Base-by-base conservation (phyloP, 306 rosid species). In the Trichosanthes cucumerina region DNA sequence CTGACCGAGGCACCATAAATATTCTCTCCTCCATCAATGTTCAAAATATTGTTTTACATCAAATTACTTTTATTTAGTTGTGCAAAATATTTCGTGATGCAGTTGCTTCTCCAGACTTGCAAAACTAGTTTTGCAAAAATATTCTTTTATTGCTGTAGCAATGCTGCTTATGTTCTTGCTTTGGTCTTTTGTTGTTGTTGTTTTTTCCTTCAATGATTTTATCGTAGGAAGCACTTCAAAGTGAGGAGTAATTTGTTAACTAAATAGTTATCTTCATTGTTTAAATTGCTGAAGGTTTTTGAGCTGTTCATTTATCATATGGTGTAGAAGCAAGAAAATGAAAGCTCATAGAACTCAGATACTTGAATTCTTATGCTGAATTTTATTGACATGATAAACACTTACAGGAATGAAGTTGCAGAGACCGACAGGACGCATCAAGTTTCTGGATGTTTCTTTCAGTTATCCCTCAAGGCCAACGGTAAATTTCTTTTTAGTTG, bases 391-490 rank as follows among this genome's bases (percentile, higher is more conserved):
- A 71, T 69, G 73, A 78, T 64, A 73, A 75, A 82, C 57, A 81
- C 75, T 79, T 68, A 11, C 97, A 95, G 98, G 97, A 75, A 33
- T 82, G 43, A 88, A 85, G 89, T 82, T 92, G 86, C 88, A 83
- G 85, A 88, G 77, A 58, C 81, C 88, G 80, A 81, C 19, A 9
- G 98, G 98, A 82, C 81, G 46, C 80, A 83, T 95, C 59, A 92
- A 91, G 80, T 95, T 92, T 80, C 83, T 80, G 52, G 84, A 95
- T 84, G 83, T 91, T 75, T 91, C 97, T 78, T 92, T 95, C 87
- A 79, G 83, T 85, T 95, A 92, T 86, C 76, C 97, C 80, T 87
- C 97, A 73, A 88, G 98, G 86, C 89, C 95, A 82, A 86, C 81
- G 87, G 97, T 92, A 87, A 56, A 79, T 83, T 84, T 80, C 80